These are phyloP conservation scores for Cyclotella sp. DNA, from an alignment of 108 stramenopile genomes.

Conservation along the genomic window DNA sequence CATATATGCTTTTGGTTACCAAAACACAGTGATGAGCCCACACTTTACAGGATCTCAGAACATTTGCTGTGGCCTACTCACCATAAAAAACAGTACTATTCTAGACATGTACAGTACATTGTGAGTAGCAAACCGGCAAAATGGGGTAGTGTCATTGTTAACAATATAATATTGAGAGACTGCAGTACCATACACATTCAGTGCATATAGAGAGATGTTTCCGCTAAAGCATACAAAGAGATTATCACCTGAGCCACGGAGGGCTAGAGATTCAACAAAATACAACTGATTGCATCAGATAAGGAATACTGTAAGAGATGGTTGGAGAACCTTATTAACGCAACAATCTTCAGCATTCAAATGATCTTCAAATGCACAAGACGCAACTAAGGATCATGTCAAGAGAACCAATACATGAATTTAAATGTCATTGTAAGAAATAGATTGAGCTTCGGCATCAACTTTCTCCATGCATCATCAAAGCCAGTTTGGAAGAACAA, in stretches of 20 bases:
- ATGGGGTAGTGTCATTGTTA: conserved; percentile 8
- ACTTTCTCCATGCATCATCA: conserved; percentile 38
- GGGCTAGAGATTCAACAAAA: conserved; percentile 31
- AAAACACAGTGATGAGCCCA: too few species aligned
- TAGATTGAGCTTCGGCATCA: conserved; percentile 35
- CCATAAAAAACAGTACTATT: too few species aligned
- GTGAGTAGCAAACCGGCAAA: conserved; percentile 33
- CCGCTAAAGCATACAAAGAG: conserved; percentile 14
- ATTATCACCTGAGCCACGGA: conserved; percentile 24
- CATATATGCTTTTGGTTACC: too few species aligned
- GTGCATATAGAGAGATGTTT: conserved; percentile 38
- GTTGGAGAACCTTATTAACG: conserved; percentile 26
- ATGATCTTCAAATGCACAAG: conserved; percentile 25
- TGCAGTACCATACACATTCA: conserved; percentile 41
- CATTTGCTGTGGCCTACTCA: too few species aligned
- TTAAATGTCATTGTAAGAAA: conserved; percentile 46
- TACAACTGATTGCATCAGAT: conserved; percentile 40
- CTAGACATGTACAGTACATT: conserved; percentile 49
- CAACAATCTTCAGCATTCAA: conserved; percentile 24
- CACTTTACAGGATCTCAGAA: too few species aligned
- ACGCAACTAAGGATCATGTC: conserved; percentile 15
- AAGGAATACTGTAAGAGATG: conserved; percentile 38
- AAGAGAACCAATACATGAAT: conserved; percentile 28
- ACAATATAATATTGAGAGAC: conserved; percentile 15
- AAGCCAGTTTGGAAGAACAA: conserved; percentile 50